Conservation (phyloP, 1,284 basidiomycete genomes). For the Marasmius oreades region DNA sequence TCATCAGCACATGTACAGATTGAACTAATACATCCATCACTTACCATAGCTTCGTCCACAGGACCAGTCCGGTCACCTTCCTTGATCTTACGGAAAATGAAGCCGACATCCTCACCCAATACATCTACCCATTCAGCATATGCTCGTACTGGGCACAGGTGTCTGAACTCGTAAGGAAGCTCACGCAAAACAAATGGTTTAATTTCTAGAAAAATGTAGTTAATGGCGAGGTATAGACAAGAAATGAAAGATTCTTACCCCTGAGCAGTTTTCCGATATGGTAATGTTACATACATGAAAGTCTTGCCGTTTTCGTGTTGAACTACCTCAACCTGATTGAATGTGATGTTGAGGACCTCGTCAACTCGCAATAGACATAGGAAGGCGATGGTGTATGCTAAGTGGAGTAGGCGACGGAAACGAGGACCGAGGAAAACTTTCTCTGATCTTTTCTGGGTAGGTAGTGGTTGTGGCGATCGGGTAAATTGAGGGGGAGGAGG, state of each 20-base stretch:
- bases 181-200: conserved; percentile 19
- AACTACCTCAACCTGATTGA: conserved; percentile 20
- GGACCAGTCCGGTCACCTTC: conserved; percentile 10
- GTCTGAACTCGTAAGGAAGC: conserved; percentile 11
- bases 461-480: no score
- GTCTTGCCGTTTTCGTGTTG: conserved; percentile 13
- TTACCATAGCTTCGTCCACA: neutral
- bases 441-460: no score
- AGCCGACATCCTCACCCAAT: conserved; percentile 13
- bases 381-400: conserved; percentile 27
- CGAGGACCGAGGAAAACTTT: no score
- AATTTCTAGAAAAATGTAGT: conserved; percentile 16
- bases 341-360: conserved; percentile 28
- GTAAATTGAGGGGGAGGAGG: no score
- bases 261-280: conserved; percentile 26
- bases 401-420: conserved; percentile 20
- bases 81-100: conserved; percentile 19
- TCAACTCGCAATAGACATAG: conserved; percentile 29
- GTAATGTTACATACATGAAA: conserved; percentile 14
- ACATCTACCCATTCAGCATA: conserved; percentile 16
- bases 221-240: neutral
- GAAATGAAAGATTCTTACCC: conserved; percentile 14
- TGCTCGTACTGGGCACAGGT: conserved; percentile 21
- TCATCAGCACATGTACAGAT: neutral
- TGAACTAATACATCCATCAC: neutral